Conservation (phyloP, 2,329 filamentous ascomycete genomes). For the Drechslera avenae region DNA sequence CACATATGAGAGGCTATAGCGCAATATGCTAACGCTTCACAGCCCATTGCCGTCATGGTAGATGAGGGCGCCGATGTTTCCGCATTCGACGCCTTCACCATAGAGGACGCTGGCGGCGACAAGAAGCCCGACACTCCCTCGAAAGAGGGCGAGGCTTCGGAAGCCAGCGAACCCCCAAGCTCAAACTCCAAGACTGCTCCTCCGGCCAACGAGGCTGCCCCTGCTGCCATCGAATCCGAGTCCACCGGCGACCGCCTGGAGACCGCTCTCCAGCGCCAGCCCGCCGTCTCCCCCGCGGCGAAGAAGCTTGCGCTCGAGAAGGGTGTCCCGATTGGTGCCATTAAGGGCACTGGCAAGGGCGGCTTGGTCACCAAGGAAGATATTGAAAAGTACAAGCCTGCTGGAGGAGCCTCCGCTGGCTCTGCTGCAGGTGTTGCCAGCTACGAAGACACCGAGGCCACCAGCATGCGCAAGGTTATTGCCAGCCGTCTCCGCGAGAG, state of each 20-base stretch:
- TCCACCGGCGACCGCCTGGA: constrained; percentile 78
- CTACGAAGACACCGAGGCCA: constrained; percentile 84
- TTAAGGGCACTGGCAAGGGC: constrained; percentile 86
- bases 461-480: constrained; percentile 97
- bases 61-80: constrained; percentile 87
- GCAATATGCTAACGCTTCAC: constrained; percentile 32
- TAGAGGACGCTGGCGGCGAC: constrained; percentile 89
- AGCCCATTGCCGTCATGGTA: constrained; percentile 96
- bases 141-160: constrained; percentile 65
- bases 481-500: constrained; percentile 89
- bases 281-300: constrained; percentile 72
- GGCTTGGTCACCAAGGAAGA: constrained; percentile 91
- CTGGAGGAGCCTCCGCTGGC: constrained; percentile 51
- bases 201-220: constrained; percentile 54
- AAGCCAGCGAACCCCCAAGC: constrained; percentile 65
- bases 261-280: constrained; percentile 81
- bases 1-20: too few species aligned
- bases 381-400: constrained; percentile 81
- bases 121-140: constrained; percentile 66
- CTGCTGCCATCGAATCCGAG: constrained; percentile 70
- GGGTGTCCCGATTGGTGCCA: constrained; percentile 72
- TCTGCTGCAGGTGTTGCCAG: constrained; percentile 61
- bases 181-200: constrained; percentile 65
- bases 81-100: constrained; percentile 85
- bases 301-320: constrained; percentile 85